Evolutionary conservation across 176 grass and related monocot species (phyloP).

Genomic region (Eragrostis curvula): DNA sequence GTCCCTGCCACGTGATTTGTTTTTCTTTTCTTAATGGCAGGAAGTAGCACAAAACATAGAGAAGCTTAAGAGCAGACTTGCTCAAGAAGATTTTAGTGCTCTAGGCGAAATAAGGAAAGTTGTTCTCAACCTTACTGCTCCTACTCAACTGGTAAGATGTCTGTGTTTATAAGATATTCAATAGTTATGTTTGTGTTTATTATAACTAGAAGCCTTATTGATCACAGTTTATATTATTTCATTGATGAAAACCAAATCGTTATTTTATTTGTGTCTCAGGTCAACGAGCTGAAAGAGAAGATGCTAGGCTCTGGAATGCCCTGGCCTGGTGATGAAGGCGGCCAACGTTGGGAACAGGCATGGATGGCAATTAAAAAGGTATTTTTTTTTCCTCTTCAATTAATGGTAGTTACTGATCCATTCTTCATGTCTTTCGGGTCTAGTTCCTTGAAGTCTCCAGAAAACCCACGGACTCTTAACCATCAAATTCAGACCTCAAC

Average conservation of each 20-base stretch:
- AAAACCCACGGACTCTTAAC: constrained; percentile 23
- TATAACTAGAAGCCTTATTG: constrained; percentile 32
- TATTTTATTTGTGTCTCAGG: constrained; percentile 60
- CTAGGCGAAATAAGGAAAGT: constrained; percentile 73
- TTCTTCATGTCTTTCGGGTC: neutral
- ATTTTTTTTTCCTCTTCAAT: constrained; percentile 17
- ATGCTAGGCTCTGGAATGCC: constrained; percentile 88
- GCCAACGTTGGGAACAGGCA: constrained; percentile 84
- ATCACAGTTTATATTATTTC: constrained; percentile 9
- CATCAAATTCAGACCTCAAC: neutral
- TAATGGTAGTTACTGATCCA: constrained; percentile 7
- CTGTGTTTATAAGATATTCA: neutral
- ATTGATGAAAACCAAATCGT: neutral
- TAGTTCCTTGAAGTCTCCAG: constrained; percentile 8
- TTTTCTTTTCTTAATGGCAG: constrained; percentile 51
- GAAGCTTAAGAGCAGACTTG: constrained; percentile 67
- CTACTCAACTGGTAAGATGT: constrained; percentile 71
- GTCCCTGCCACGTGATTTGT: neutral
- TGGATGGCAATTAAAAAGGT: constrained; percentile 98
- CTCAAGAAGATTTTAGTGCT: constrained; percentile 70
- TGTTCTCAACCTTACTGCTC: constrained; percentile 70
- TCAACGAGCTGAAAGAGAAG: constrained; percentile 85
- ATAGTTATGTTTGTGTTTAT: neutral
- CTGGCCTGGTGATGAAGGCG: constrained; percentile 96
- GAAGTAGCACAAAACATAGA: constrained; percentile 70